These are phyloP conservation scores for Verticillium zaregamsianum DNA, from an alignment of 2,329 filamentous ascomycete species.

Conservation along the genomic window DNA sequence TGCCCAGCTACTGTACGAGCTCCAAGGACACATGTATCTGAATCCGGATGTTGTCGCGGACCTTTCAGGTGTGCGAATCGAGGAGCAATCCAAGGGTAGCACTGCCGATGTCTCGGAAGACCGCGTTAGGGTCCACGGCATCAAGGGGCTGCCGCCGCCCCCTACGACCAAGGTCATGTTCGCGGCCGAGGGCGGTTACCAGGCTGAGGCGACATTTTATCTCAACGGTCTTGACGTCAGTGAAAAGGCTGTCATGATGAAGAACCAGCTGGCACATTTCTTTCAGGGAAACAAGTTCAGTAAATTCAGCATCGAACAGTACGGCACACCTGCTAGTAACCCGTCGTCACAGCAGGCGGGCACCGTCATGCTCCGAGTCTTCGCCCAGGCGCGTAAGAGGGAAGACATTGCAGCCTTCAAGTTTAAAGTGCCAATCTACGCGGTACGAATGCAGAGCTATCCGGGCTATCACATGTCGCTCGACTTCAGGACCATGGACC, in stretches of 20 bases:
- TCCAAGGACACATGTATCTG: conserved; percentile 42
- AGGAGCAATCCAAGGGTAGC: conserved; percentile 22
- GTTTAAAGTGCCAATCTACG: conserved; percentile 28
- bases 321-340: conserved; percentile 14
- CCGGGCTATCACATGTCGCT: conserved; percentile 39
- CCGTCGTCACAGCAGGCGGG: conserved; percentile 18
- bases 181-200: conserved; percentile 43
- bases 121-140: conserved; percentile 34
- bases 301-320: conserved; percentile 27
- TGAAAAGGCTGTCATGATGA: conserved; percentile 18
- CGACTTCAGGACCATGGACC: conserved; percentile 37
- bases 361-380: conserved; percentile 16
- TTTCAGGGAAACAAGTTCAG: conserved; percentile 26
- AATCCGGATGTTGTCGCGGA: conserved; percentile 44
- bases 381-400: conserved; percentile 20
- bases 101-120: conserved; percentile 7
- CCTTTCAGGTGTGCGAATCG: conserved; percentile 27
- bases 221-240: conserved; percentile 10
- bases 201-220: conserved; percentile 28
- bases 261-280: conserved; percentile 15
- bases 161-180: conserved; percentile 49
- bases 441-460: conserved; percentile 35
- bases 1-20: conserved; percentile 44
- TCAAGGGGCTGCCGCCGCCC: conserved; percentile 38
- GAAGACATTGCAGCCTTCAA: conserved; percentile 14